These are phyloP conservation scores for Zygosaccharomyces gambellarensis DNA, from an alignment of 805 yeast genomes.

Conservation along the genomic window DNA sequence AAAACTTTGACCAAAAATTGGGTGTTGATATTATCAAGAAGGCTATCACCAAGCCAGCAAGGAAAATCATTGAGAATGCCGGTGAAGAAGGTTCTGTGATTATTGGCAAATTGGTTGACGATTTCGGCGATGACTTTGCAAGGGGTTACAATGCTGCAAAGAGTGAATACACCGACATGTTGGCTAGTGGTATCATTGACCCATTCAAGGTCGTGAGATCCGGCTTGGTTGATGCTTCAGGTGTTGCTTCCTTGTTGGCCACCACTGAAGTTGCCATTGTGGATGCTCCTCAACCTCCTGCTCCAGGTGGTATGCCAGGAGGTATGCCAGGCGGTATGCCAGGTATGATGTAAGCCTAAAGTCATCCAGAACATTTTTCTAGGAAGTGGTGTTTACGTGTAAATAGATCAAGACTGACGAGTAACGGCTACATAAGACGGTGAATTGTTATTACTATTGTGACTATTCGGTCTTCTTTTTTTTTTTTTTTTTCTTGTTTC, in stretches of 20 bases:
- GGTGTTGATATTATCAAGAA: conserved; percentile 91
- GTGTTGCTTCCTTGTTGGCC: conserved; percentile 95
- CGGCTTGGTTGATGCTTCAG: conserved; percentile 93
- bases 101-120: conserved; percentile 72
- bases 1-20: conserved; percentile 91
- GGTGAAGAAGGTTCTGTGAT: conserved; percentile 97
- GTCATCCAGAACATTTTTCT: background rate
- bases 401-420: conserved; percentile 11
- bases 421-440: conserved; percentile 10
- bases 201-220: conserved; percentile 97
- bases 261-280: conserved; percentile 98
- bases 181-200: conserved; percentile 94
- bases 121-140: conserved; percentile 66
- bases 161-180: conserved; percentile 93
- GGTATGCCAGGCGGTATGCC: conserved; percentile 54
- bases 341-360: conserved; percentile 42
- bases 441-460: background rate
- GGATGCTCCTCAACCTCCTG: conserved; percentile 82
- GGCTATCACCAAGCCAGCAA: conserved; percentile 93
- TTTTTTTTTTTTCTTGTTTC: background rate
- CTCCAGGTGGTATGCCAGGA: conserved; percentile 48
- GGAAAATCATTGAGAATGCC: conserved; percentile 91
- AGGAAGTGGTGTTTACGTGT: background rate
- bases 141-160: conserved; percentile 88
- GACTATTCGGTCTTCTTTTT: background rate